Percentiles rank a stretch among this genome's conserved stretches.
These are phyloP conservation scores for Blastomyces silverae DNA, from an alignment of 2,329 filamentous ascomycete genomes.

Conservation along the genomic window DNA sequence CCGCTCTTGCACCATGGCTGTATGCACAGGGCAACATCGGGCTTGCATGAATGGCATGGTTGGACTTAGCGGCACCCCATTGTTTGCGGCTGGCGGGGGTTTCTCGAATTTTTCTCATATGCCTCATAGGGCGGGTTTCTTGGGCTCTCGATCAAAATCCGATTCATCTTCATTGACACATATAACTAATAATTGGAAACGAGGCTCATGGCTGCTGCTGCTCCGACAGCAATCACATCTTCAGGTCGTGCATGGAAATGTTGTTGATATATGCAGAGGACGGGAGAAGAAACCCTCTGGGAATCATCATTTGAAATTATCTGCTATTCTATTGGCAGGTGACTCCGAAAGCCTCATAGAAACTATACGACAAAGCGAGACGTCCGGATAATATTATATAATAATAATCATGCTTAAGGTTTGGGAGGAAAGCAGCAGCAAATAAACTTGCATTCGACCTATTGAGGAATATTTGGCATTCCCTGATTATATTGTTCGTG, in stretches of 20 bases:
- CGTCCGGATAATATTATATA: too few relatives aligned
- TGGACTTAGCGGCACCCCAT: neutral
- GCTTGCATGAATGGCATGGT: slow-evolving; percentile 11
- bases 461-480: too few relatives aligned
- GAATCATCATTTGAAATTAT: too few relatives aligned
- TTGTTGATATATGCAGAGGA: neutral
- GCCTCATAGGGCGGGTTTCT: neutral
- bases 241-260: neutral
- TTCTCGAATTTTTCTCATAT: neutral
- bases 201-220: neutral
- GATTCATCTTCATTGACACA: neutral
- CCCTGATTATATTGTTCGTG: too few relatives aligned
- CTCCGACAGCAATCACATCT: neutral
- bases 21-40: slow-evolving; percentile 8
- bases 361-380: too few relatives aligned
- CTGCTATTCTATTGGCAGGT: too few relatives aligned
- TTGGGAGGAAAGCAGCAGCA: too few relatives aligned
- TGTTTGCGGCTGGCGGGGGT: neutral
- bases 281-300: too few relatives aligned
- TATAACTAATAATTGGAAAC: neutral
- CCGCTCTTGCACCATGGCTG: neutral
- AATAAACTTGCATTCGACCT: too few relatives aligned
- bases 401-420: too few relatives aligned
- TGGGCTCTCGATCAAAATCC: neutral
- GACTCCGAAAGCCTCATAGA: too few relatives aligned